Base-by-base conservation (phyloP, 2,329 filamentous ascomycete species). In the Pleurostoma richardsiae region DNA sequence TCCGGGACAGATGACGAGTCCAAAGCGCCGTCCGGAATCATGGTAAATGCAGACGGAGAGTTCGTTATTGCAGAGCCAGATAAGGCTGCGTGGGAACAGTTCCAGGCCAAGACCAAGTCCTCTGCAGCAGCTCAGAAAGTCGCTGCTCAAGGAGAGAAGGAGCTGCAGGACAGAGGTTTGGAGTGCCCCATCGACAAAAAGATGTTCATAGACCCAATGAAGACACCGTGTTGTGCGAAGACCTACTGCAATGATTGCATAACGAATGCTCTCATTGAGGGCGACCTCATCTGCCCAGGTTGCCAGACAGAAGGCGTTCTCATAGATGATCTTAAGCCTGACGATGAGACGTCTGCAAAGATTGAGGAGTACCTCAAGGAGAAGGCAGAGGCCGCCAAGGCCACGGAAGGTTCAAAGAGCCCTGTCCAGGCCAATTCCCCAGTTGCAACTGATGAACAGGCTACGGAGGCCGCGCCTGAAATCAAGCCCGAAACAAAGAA, bases 191-290 rank as follows among this genome's bases (percentile, higher is more conserved):
- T 97, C 77, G 94, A 97, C 83, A 95, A 95, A 73, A 91, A 89
- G 70, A 86, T 96, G 80, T 96, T 97, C 73, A 85, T 95, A 83
- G 90, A 96, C 68, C 92, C 94, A 80, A 94, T 95, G 79, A 95
- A 96, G 82, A 97, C 94, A 64, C 92, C 94, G 56, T 99, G 94
- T 81, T 99, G 94, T 78, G 82, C 88, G 73, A 95, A 88, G 80
- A 96, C 91, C 65, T 99, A 95, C 78, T 99, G 94, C 80, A 94
- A 94, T 82, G 90, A 96, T 68, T 99, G 94, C 86, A 96, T 99
- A 72, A 95, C 94, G 67, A 96, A 96, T 81, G 89, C 91, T 71
- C 85, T 99, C 70, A 92, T 96, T 72, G 91, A 97, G 76, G 94
- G 87, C 80, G 94, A 99, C 79, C 90, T 99, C 71, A 78, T 91